Evolutionary conservation across 129 eudicot species (phyloP), one percentile per base, ranked within the genome.

Genomic region (Pittosporum tobira): DNA sequence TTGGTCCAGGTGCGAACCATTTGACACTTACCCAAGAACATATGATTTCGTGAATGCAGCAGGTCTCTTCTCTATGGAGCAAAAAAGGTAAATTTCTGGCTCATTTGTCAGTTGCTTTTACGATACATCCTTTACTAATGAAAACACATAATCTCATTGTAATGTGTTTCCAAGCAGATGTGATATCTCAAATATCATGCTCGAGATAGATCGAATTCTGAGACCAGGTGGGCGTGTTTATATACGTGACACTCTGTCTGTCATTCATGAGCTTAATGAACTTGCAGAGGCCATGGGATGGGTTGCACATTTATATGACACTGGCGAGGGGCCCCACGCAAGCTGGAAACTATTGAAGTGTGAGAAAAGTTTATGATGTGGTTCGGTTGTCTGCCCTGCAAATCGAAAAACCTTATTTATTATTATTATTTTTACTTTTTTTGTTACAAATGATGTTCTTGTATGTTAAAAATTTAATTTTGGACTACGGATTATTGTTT

Each of bases 11-110:
- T 87, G 96, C 48, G 94, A 87, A 74, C 79, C 96, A 51, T 87
- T 87, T 67, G 94, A 87, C 58, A 87, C 94, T 11, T 83, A 87
- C 60, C 95, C 95, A 26, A 77, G 95, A 75, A 83, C 95, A 27
- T 87, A 87, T 19, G 95, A 87, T 69, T 45, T 87, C 58, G 6
- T 87, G 61, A 78, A 87, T 65, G 95, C 93, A 34, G 82, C 78
- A 40, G 78, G 80, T 20, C 75, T 87, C 62, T 87, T 87, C 71
- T 83, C 93, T 38, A 65, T 55, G 43, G 95, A 87, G 77, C 79
- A 61, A 30, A 87, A 72, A 72, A 87, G 93, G 95, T 87, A 67
- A 54, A 48, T 30, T 24, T 65, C 16, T 14, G 31, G n/a, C 28
- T 45, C 5, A 12, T 57, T 48, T 20, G 11, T 26, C 38, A n/a